Conservation (phyloP, 805 yeast genomes). For the Debaryomyces maramus region DNA sequence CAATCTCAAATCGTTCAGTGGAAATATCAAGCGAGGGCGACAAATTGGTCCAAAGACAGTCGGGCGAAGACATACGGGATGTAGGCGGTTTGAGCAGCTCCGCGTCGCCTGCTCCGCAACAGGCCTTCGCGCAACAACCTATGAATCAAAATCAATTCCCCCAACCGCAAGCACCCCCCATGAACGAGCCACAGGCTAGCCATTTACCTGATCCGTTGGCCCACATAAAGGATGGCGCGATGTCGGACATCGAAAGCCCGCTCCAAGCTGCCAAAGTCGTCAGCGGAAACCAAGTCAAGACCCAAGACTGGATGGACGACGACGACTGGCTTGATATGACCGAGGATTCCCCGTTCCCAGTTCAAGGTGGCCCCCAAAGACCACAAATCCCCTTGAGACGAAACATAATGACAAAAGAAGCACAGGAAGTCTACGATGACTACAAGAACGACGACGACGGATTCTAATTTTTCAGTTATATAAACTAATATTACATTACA, state of each 20-base stretch:
- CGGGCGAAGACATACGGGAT: constrained; percentile 37
- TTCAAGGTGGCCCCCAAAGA: background rate
- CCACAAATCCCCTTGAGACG: constrained; percentile 7
- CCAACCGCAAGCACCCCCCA: too few relatives aligned
- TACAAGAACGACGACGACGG: constrained; percentile 43
- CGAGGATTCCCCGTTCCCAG: constrained; percentile 3
- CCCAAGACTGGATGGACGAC: constrained; percentile 38
- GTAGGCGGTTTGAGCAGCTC: background rate
- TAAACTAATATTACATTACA: too few relatives aligned
- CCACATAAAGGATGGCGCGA: constrained; percentile 41
- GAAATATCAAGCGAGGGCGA: constrained; percentile 39
- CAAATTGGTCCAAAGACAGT: constrained; percentile 29
- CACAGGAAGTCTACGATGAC: constrained; percentile 44
- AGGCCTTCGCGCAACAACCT: background rate
- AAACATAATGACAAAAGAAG: constrained; percentile 24
- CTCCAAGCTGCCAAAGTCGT: constrained; percentile 40
- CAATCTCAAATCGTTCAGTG: constrained; percentile 36
- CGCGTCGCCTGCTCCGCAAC: background rate
- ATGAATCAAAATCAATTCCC: too few relatives aligned
- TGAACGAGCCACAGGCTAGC: constrained; percentile 9
- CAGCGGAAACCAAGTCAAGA: constrained; percentile 41
- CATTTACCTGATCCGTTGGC: constrained; percentile 46
- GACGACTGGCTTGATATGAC: constrained; percentile 23
- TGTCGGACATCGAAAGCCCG: constrained; percentile 30
- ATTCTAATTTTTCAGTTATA: too few relatives aligned